Evolutionary conservation across 495 filamentous ascomycete genomes (phyloP).

Genomic region (Geoglossum glabrum): DNA sequence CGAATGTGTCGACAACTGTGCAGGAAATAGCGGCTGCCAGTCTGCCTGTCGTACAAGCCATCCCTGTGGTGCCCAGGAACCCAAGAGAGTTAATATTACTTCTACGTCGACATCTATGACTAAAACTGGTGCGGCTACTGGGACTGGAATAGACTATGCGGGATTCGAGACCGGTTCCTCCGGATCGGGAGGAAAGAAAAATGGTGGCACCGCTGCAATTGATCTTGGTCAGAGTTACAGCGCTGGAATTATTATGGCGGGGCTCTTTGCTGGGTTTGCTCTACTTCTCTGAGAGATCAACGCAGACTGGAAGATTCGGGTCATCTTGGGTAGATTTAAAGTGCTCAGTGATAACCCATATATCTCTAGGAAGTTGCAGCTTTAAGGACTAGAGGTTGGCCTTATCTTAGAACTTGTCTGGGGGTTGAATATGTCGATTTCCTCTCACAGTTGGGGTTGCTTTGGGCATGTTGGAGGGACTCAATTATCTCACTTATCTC

Average conservation of each 20-base stretch:
- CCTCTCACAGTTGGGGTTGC: neutral
- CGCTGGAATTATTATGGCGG: conserved; percentile 30
- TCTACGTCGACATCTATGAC: conserved; percentile 27
- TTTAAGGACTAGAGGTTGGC: neutral
- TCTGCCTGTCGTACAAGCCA: conserved; percentile 44
- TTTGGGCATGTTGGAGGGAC: neutral
- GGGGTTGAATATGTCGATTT: neutral
- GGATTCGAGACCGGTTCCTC: conserved; percentile 16
- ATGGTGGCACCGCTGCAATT: conserved; percentile 21
- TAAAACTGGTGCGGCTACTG: conserved; percentile 12
- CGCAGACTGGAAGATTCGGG: neutral
- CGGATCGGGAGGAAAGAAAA: conserved; percentile 5
- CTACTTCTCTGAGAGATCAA: conserved; percentile 28
- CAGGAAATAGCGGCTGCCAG: conserved; percentile 36
- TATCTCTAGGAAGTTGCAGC: neutral
- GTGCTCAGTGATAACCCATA: neutral
- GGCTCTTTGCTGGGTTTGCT: conserved; percentile 44
- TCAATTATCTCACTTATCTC: neutral
- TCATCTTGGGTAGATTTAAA: neutral
- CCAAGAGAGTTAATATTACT: conserved; percentile 37
- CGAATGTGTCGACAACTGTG: conserved; percentile 48
- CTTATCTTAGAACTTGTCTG: neutral
- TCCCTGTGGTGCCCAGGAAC: conserved; percentile 63
- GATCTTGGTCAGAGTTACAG: conserved; percentile 39
- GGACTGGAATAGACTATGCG: conserved; percentile 25